phyloP scores from a whole-genome alignment of 164 flowering plant species.

The Vitis vinifera region ASM3070453v1 NC_081816.1:19628001-19628500 shows the following conservation, averaged over 20 bases:
- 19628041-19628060: too few relatives aligned
- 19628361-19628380: not conserved
- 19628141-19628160: conserved; percentile 14
- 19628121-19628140: conserved; percentile 1
- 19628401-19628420: conserved; percentile 10
- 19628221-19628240: conserved; percentile 7
- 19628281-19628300: conserved; percentile 12
- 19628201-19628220: not conserved
- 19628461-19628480: conserved; percentile 3
- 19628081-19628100: conserved; percentile 7
- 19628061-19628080: not conserved
- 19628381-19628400: conserved; percentile 20
- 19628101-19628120: conserved; percentile 9
- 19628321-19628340: conserved; percentile 7
- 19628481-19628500: not conserved
- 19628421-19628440: conserved; percentile 6
- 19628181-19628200: not conserved
- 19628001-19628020: too few relatives aligned
- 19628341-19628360: not conserved
- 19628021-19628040: too few relatives aligned
- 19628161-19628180: conserved; percentile 10
- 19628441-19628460: conserved; percentile 9
- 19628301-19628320: conserved; percentile 18
- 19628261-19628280: not conserved
- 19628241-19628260: not conserved